These are phyloP conservation scores for Pythium aristosporum DNA, from an alignment of 352 stramenopile genomes.

Conservation along the genomic window DNA sequence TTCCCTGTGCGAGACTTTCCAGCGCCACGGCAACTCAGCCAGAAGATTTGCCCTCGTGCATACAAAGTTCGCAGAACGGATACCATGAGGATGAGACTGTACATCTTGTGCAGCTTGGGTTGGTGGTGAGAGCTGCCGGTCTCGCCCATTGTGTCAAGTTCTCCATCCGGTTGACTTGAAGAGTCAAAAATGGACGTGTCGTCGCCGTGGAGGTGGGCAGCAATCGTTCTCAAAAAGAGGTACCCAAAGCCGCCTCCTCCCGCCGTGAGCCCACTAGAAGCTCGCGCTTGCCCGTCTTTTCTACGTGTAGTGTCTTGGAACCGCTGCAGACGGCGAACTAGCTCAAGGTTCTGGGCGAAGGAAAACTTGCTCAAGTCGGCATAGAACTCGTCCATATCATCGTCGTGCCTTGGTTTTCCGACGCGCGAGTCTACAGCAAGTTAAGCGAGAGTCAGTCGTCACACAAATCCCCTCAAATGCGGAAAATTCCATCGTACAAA, in stretches of 20 bases:
- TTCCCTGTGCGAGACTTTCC: not conserved
- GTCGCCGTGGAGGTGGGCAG: conserved; percentile 22
- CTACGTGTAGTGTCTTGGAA: not conserved
- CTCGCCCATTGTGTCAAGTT: conserved; percentile 7
- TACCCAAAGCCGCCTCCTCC: conserved; percentile 57
- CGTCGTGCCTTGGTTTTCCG: conserved; percentile 15
- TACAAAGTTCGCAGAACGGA: conserved; percentile 76
- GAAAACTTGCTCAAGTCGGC: conserved; percentile 53
- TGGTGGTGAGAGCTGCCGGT: conserved; percentile 28
- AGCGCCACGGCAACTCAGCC: conserved; percentile 38
- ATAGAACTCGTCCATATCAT: conserved; percentile 30
- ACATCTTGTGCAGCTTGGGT: conserved; percentile 78
- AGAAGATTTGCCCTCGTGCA: conserved; percentile 57
- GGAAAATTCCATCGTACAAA: conserved; percentile 38
- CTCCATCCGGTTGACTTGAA: conserved; percentile 18
- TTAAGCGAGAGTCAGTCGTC: not conserved
- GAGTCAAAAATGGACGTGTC: conserved; percentile 20
- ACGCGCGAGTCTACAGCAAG: conserved; percentile 28
- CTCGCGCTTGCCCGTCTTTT: not conserved
- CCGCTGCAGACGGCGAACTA: conserved; percentile 46
- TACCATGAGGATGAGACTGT: conserved; percentile 80
- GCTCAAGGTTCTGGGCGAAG: conserved; percentile 56
- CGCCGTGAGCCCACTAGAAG: conserved; percentile 4
- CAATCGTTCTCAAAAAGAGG: conserved; percentile 37
- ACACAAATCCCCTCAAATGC: not conserved